These are phyloP conservation scores for Pleurotus citrinopileatus DNA, from an alignment of 768 basidiomycete species.

Conservation along the genomic window DNA sequence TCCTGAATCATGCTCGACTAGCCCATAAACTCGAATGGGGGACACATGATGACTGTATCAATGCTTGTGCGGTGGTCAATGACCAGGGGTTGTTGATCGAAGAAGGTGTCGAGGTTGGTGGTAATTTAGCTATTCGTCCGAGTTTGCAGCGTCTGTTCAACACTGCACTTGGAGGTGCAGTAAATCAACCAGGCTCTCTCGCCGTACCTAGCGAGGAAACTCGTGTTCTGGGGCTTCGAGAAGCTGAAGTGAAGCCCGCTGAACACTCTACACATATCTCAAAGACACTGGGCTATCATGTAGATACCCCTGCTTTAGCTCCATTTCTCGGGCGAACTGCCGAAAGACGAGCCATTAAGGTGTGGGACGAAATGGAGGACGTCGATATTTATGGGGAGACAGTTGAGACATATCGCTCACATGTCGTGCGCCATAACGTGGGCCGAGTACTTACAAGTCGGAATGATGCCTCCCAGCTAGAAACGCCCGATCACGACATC, in stretches of 20 bases:
- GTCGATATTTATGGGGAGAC: constrained; percentile 33
- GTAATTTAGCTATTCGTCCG: constrained; percentile 39
- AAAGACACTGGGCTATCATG: constrained; percentile 45
- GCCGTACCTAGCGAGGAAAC: background rate
- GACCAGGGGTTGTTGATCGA: constrained; percentile 13
- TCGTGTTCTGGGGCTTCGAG: background rate
- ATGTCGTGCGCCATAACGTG: background rate
- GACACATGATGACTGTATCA: constrained; percentile 53
- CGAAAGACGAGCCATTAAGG: constrained; percentile 38
- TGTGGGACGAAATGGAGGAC: constrained; percentile 33
- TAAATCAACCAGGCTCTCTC: background rate
- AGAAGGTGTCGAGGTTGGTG: constrained; percentile 42
- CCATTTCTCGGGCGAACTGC: constrained; percentile 43
- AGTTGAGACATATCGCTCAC: constrained; percentile 4
- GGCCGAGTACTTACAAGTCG: constrained; percentile 18
- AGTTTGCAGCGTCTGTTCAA: constrained; percentile 48
- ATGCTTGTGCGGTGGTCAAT: constrained; percentile 43
- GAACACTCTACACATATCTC: constrained; percentile 26
- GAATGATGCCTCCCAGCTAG: constrained; percentile 31
- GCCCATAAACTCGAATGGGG: constrained; percentile 49
- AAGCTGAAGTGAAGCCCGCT: constrained; percentile 3
- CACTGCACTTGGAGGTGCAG: constrained; percentile 37
- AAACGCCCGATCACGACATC: background rate
- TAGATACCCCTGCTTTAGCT: constrained; percentile 48
- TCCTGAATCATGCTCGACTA: constrained; percentile 52